Evolutionary conservation across 176 grass and related monocot species (phyloP).

Genomic region (Dactylis glomerata): DNA sequence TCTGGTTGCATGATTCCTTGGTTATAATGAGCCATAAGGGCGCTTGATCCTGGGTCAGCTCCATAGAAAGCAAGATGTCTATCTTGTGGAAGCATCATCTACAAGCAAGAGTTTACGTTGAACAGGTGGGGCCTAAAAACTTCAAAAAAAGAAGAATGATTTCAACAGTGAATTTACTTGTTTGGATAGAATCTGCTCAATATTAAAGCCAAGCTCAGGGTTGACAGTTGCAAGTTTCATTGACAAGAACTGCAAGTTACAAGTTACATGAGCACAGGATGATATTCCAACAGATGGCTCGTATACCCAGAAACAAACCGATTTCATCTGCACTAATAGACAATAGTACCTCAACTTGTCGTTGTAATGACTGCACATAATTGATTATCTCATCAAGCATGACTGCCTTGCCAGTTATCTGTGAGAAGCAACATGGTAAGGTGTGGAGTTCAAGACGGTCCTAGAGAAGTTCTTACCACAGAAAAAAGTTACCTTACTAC

Average conservation of each 20-base stretch:
- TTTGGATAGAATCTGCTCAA: slow-evolving; percentile 82
- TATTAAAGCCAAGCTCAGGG: slow-evolving; percentile 71
- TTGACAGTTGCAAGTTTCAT: slow-evolving; percentile 97
- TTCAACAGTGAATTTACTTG: slow-evolving; percentile 54
- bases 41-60: slow-evolving; percentile 43
- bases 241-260: slow-evolving; percentile 75
- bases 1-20: slow-evolving; percentile 61
- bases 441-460: neutral
- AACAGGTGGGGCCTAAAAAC: neutral
- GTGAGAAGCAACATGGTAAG: slow-evolving; percentile 18
- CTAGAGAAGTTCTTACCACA: neutral
- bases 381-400: slow-evolving; percentile 99
- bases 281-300: slow-evolving; percentile 9
- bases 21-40: slow-evolving; percentile 38
- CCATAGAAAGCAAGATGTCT: slow-evolving; percentile 52
- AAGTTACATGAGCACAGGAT: slow-evolving; percentile 17
- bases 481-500: slow-evolving; percentile 67
- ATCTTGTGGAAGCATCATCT: slow-evolving; percentile 80
- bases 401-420: slow-evolving; percentile 96
- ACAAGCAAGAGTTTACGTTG: slow-evolving; percentile 17
- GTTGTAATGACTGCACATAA: slow-evolving; percentile 97
- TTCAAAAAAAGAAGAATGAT: neutral
- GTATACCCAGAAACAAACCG: neutral
- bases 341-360: slow-evolving; percentile 77
- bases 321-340: neutral